Evolutionary conservation across 345 rosid species (phyloP), one percentile per base, ranked within the genome.

Genomic region (Gossypium rotundifolium): DNA sequence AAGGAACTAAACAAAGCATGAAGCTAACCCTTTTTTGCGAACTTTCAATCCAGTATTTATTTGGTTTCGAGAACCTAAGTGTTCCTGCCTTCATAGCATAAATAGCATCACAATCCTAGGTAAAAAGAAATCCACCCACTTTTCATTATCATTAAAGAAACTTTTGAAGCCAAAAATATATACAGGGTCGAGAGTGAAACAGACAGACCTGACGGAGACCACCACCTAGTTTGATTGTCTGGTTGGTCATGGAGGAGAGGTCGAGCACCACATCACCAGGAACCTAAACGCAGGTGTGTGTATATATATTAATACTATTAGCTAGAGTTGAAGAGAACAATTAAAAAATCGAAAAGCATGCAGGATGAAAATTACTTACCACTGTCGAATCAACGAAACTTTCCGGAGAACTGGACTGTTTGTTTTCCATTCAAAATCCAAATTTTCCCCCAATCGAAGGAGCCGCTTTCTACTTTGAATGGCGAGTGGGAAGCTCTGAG

Each of bases 251-350:
- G 78, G 70, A 75, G 10, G 93, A 88, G 57, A 94, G 88, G 81
- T 90, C 93, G 74, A 93, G 83, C 74, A 91, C 89, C 75, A 91
- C 83, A 80, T 93, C 98, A 46, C 98, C 97, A 10, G 93, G 97
- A 65, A 91, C 87, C 97, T 93, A 79, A 66, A 49, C 23, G n/a
- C 25, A 40, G 40, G 7, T 33, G 40, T 33, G 3, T 29, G 0
- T 13, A 11, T 17, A 11, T 7, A 13, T 8, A 71, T 9, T 40
- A 72, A 63, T 62, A 53, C 8, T 57, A 48, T 70, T 1, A 48
- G n/a, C 55, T 20, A 51, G 14, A 18, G 22, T 77, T 23, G 49
- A 22, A 40, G 48, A 58, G 55, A 14, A 33, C 18, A 27, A 27
- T 46, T 40, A 33, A 68, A 48, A 58, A 51, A 70, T 25, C 20